Evolutionary conservation across 148 eudicot species (phyloP), one percentile per base, ranked within the genome.

Genomic region (Amaranthus hypochondriacus): DNA sequence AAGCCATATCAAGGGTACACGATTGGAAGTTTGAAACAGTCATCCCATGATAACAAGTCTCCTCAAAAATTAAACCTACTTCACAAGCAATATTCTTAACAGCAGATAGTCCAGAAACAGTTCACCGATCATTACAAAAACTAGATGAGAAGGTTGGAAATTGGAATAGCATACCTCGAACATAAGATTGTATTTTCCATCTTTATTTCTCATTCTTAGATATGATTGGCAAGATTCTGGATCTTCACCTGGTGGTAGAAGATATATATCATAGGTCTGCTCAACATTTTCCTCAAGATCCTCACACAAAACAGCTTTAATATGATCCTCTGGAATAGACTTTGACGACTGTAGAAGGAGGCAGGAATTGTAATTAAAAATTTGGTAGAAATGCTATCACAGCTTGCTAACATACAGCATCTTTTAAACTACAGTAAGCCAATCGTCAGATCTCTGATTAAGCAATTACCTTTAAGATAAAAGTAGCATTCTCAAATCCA

Each of bases 141-240:
- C 11, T 28, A 60, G 5, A 46, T 18, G 49, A 12, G 14, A 49
- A 28, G 18, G 2, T 28, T 28, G 39, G 39, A 63, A 69, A 61
- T 69, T 79, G 28, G 63, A 66, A 62, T 70, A 73, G 67, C 88
- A 77, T 12, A 94, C 97, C 98, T 94, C 97, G 78, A 94, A 94
- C 98, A 94, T 94, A 69, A 94, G 97, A 86, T 87, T 94, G 83
- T 94, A 94, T 83, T 89, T 94, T 70, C 98, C 98, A 69, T 94
- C 98, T 77, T 87, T 94, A 77, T 94, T 94, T 77, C 96, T 83
- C 98, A 94, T 89, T 86, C 98, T 89, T 71, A 94, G 75, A 82
- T 94, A 92, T 66, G 98, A 94, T 81, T 94, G 93, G 83, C 97
- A 94, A 57, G 93, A 88, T 81, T 94, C 98, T 61, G 96, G 96